Evolutionary conservation across 345 rosid species (phyloP).

Genomic region (Sonneratia caseolaris): DNA sequence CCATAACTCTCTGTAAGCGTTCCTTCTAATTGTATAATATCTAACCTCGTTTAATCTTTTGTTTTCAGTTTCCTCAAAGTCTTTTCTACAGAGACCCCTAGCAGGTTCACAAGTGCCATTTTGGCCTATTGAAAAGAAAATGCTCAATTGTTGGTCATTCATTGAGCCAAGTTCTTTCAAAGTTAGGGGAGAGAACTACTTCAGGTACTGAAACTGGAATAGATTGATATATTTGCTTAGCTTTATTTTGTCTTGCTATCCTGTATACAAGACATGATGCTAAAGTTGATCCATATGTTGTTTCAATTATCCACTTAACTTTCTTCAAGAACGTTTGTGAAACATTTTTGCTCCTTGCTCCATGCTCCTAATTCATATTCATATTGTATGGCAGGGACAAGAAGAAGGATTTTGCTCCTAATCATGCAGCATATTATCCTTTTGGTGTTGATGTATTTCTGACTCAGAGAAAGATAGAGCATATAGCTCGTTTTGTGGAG

Average conservation of each 20-base stretch:
- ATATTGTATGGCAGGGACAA: constrained; percentile 52
- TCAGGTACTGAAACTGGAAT: constrained; percentile 24
- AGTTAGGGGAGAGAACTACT: constrained; percentile 43
- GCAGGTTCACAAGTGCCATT: constrained; percentile 47
- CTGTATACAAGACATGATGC: not conserved
- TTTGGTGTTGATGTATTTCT: constrained; percentile 85
- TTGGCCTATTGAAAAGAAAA: constrained; percentile 41
- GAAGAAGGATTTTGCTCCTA: constrained; percentile 74
- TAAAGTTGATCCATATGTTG: constrained; percentile 3
- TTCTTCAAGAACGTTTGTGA: not conserved
- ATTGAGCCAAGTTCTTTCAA: constrained; percentile 41
- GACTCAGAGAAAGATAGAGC: constrained; percentile 58
- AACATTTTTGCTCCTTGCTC: not conserved
- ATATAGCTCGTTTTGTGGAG: constrained; percentile 68
- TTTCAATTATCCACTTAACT: constrained; percentile 4
- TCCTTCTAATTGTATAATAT: not conserved
- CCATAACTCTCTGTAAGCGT: not conserved
- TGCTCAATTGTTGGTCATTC: constrained; percentile 43
- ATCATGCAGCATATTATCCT: constrained; percentile 79
- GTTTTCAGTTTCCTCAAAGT: constrained; percentile 65
- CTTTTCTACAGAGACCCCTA: constrained; percentile 36
- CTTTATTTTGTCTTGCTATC: not conserved
- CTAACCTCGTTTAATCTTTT: not conserved
- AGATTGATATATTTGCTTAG: not conserved
- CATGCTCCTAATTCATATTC: not conserved